These are phyloP conservation scores for Phascolomyces articulosus DNA, from an alignment of 371 early-diverging fungal species.

Conservation along the genomic window DNA sequence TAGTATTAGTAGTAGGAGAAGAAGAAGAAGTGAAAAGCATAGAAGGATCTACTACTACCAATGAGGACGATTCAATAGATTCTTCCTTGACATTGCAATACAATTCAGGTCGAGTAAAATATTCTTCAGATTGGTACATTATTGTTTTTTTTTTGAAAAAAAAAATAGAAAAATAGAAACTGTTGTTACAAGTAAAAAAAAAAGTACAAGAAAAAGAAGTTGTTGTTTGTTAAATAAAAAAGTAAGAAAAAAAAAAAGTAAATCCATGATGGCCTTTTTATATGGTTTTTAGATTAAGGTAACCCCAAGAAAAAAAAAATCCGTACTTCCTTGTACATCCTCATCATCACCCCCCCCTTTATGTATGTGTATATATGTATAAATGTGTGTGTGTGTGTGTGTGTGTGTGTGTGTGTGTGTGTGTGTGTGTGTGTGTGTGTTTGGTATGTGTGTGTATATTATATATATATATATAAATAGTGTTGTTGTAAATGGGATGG, in stretches of 20 bases:
- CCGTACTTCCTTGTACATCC: not conserved
- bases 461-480: no score
- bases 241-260: not conserved
- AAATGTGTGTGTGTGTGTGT: no score
- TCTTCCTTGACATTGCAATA: not conserved
- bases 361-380: no score
- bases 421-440: no score
- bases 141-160: not conserved
- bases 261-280: no score
- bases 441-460: no score
- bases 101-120: constrained; percentile 4
- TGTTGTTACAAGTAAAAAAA: constrained; percentile 6
- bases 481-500: no score
- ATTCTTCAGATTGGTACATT: constrained; percentile 15
- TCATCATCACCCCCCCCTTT: not conserved
- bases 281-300: not conserved
- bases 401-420: no score
- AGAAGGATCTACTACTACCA: not conserved
- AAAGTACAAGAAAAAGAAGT: constrained; percentile 2
- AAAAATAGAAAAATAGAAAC: no score
- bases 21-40: constrained; percentile 3
- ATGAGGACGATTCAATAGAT: not conserved
- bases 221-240: not conserved
- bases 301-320: not conserved
- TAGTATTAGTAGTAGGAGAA: no score